Evolutionary conservation across 2,329 filamentous ascomycete species (phyloP).

Genomic region (Penicillium sp.): DNA sequence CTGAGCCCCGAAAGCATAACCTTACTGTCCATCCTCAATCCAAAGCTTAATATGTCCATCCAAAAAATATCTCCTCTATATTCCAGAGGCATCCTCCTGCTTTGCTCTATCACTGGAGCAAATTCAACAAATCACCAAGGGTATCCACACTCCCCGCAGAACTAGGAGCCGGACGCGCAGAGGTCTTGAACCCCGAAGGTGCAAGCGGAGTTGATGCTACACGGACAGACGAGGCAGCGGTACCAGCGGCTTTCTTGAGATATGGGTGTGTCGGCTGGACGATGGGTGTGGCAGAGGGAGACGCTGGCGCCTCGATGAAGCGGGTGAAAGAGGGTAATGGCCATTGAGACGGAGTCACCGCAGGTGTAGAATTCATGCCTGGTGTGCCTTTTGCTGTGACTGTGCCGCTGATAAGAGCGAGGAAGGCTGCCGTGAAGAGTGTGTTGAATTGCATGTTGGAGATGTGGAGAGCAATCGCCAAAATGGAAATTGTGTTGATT

Average conservation of each 20-base stretch:
- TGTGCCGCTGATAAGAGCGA: slow-evolving; percentile 1
- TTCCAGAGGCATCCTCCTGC: no score
- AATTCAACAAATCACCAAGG: not conserved
- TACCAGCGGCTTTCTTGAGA: not conserved
- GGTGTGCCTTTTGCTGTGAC: not conserved
- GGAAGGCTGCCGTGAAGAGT: not conserved
- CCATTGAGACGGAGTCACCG: not conserved
- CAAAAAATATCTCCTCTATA: not conserved
- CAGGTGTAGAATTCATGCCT: not conserved
- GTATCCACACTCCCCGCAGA: not conserved
- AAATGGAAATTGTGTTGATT: not conserved
- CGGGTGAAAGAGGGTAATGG: not conserved
- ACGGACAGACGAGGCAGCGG: not conserved
- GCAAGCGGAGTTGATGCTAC: not conserved
- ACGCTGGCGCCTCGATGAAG: not conserved
- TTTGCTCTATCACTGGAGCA: not conserved
- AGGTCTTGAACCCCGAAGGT: not conserved
- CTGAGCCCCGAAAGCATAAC: not conserved
- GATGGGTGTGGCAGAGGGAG: not conserved
- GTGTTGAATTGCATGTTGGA: slow-evolving; percentile 1
- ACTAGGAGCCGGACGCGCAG: not conserved
- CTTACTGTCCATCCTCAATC: not conserved
- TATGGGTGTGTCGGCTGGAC: not conserved
- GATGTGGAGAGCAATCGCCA: not conserved
- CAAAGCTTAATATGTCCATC: not conserved